Conservation (phyloP, 192 early-diverging fungal species). For the Borealophlyctis nickersoniae region DNA sequence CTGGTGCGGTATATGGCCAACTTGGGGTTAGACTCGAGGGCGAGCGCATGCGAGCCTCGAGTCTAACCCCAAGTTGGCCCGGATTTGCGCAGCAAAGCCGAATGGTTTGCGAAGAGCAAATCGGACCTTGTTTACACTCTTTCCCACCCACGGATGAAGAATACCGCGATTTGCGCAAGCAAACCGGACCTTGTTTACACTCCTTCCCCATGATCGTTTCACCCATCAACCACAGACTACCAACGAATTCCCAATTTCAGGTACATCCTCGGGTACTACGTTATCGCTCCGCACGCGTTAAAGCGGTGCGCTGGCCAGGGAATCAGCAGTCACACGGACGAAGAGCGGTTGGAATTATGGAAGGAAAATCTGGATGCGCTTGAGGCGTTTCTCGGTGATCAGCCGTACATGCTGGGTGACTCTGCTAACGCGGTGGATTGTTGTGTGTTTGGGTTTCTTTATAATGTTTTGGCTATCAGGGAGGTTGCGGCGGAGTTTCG, state of each 20-base stretch:
- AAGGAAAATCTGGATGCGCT: neutral
- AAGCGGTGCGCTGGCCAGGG: neutral
- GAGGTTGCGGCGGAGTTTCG: neutral
- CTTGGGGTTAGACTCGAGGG: no score
- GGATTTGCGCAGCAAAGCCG: no score
- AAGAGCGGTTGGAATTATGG: neutral
- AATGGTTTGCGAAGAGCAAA: no score
- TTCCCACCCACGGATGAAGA: no score
- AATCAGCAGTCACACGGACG: neutral
- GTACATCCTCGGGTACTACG: no score
- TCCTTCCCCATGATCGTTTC: neutral
- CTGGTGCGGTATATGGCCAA: no score
- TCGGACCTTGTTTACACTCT: no score
- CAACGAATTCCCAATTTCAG: no score
- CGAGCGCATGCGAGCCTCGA: no score
- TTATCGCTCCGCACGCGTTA: neutral
- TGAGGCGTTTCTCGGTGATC: neutral
- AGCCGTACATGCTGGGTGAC: neutral
- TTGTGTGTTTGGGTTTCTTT: neutral
- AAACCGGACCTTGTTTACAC: no score
- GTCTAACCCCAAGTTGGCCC: no score
- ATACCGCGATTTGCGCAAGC: no score
- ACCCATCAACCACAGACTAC: neutral
- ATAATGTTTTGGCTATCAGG: neutral
- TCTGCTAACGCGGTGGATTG: neutral